These are phyloP conservation scores for Cladophialophora bantiana DNA, from an alignment of 2,329 filamentous ascomycete species.

Conservation along the genomic window DNA sequence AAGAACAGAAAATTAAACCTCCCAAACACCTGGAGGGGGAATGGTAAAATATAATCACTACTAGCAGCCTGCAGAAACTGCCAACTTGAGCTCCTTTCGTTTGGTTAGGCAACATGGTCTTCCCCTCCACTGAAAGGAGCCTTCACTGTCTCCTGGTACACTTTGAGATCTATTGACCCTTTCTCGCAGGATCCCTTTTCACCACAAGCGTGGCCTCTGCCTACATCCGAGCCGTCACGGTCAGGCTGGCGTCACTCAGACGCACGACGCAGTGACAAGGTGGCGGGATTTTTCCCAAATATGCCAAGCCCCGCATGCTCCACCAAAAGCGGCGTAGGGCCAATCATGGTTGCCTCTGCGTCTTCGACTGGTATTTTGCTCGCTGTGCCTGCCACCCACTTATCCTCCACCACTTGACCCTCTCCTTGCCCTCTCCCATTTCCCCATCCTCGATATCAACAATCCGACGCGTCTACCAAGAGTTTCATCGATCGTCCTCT, in stretches of 20 bases:
- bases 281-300: constrained; percentile 4
- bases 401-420: constrained; percentile 25
- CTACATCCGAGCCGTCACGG: neutral
- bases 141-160: neutral
- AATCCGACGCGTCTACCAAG: constrained; percentile 30
- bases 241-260: neutral
- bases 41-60: neutral
- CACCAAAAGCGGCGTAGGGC: constrained; percentile 24
- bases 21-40: neutral
- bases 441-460: constrained; percentile 26
- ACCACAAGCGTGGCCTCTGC: neutral
- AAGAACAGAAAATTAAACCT: too few relatives aligned
- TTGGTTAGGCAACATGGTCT: neutral
- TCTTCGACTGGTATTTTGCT: constrained; percentile 61
- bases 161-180: neutral
- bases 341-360: constrained; percentile 24
- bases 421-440: constrained; percentile 21
- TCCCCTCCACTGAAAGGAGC: neutral
- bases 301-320: constrained; percentile 8
- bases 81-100: neutral
- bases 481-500: constrained; percentile 24
- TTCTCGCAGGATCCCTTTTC: neutral
- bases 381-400: constrained; percentile 55
- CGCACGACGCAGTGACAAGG: neutral
- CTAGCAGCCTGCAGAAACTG: neutral